Evolutionary conservation across 2,329 filamentous ascomycete species (phyloP).

Genomic region (Xylaria sp.): DNA sequence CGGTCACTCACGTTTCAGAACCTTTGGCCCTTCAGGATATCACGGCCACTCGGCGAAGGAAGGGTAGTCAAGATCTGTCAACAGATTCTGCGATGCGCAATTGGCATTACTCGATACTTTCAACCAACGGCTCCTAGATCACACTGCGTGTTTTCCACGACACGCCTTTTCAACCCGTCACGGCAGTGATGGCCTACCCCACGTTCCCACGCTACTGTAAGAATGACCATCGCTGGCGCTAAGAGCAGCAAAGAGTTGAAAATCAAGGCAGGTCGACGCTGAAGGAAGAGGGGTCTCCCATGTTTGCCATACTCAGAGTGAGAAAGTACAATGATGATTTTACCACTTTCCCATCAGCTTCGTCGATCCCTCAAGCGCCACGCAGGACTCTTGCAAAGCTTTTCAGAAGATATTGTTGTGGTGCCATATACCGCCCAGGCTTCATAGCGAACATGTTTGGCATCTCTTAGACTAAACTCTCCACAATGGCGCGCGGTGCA

Average conservation of each 20-base stretch:
- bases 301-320: not conserved
- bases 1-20: constrained; percentile 33
- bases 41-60: constrained; percentile 14
- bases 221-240: not conserved
- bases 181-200: constrained; percentile 18
- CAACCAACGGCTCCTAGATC: not conserved
- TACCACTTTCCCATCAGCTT: not conserved
- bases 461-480: constrained; percentile 10
- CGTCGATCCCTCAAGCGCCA: not conserved
- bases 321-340: constrained; percentile 3
- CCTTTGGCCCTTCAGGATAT: constrained; percentile 15
- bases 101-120: constrained; percentile 18
- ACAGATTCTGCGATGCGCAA: constrained; percentile 16
- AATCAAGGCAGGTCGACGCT: constrained; percentile 4
- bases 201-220: constrained; percentile 5
- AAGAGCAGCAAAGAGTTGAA: not conserved
- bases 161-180: constrained; percentile 7
- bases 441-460: not conserved
- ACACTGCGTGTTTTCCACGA: not conserved
- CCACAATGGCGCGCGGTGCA: constrained; percentile 20
- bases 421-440: not conserved
- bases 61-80: constrained; percentile 10
- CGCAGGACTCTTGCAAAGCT: not conserved
- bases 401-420: not conserved
- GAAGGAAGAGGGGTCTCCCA: constrained; percentile 2